A percentile compares a stretch with the other conserved stretches of the same genome.
phyloP scores from a whole-genome alignment of 2,329 filamentous ascomycete species.

The Verticillium alfalfae region DNA sequence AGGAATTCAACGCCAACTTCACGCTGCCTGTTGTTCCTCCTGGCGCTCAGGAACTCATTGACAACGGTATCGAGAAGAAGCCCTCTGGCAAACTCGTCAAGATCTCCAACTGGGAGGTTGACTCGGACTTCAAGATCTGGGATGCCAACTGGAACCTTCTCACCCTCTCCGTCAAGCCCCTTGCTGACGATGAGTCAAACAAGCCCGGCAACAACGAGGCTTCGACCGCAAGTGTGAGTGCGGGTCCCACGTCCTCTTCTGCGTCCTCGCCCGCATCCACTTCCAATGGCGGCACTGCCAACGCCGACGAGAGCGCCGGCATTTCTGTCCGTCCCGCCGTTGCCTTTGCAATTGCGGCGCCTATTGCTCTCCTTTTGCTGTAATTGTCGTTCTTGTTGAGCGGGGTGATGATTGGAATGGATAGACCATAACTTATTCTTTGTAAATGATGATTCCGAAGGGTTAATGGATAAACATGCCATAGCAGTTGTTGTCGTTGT shows the following conservation, averaged over 20 bases:
- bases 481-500: background rate
- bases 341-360: conserved; percentile 5
- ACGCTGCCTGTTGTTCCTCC: conserved; percentile 64
- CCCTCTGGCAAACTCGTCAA: conserved; percentile 63
- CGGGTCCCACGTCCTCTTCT: conserved; percentile 9
- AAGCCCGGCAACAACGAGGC: conserved; percentile 35
- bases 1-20: conserved; percentile 73
- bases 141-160: conserved; percentile 31
- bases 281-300: conserved; percentile 17
- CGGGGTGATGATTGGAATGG: background rate
- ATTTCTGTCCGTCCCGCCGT: conserved; percentile 5
- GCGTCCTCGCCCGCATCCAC: conserved; percentile 14
- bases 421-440: background rate
- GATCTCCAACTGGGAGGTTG: conserved; percentile 58
- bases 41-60: conserved; percentile 66
- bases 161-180: conserved; percentile 40
- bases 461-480: background rate
- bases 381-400: background rate
- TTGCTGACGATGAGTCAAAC: conserved; percentile 39
- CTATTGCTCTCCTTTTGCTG: conserved; percentile 10
- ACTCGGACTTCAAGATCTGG: conserved; percentile 27
- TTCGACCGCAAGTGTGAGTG: conserved; percentile 2
- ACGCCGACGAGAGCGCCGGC: conserved; percentile 14
- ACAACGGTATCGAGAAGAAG: conserved; percentile 64
- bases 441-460: background rate